Base-by-base conservation (phyloP, 2,329 filamentous ascomycete species). In the Cyphellophora europaea region DNA sequence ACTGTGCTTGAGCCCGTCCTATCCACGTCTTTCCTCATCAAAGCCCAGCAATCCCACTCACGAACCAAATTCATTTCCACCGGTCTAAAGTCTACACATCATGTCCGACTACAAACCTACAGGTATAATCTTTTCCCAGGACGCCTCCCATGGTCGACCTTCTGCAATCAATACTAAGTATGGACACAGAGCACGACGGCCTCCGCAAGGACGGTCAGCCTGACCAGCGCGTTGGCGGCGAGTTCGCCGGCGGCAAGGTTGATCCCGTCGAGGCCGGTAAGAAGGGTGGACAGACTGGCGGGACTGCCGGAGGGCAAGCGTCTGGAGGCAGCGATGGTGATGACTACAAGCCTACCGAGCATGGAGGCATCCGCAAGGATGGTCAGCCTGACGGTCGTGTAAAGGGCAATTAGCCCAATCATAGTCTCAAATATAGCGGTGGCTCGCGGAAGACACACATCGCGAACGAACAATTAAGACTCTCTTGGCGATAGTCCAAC, bases 101-200 rank as follows among this genome's bases (percentile, higher is more conserved):
- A 47, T 47, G 44, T 44, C 42, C 36, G 40, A 48, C 41, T 48
- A 46, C 41, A 44, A 48, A 41, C 45, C 45, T 19, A 44, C 43
- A 23, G 44, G 43, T 46, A 42, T 12, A 37, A 5, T 11, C n/a
- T 10, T 16, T 13, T 13, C 13, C 28, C 14, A n/a, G 13, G 8
- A 8, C 10, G 8, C 21, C 21, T 11, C 13, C 17, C 30, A 16
- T 32, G 6, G 17, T 11, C 30, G 13, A 8, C 6, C 13, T 21
- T 13, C 6, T 25, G 21, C 8, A 17, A 17, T 19, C 5, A 12
- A 21, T 30, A 5, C 14, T 19, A 34, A 34, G 18, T 11, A 14
- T 27, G 6, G 2, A 29, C 16, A 11, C 19, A 44, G 45, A 48
- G 17, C 36, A 48, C 38, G 45, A 48, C 35, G 45, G 45, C 23